Conservation (phyloP, 2,329 filamentous ascomycete species). For the Berkeleyomyces rouxiae region DNA sequence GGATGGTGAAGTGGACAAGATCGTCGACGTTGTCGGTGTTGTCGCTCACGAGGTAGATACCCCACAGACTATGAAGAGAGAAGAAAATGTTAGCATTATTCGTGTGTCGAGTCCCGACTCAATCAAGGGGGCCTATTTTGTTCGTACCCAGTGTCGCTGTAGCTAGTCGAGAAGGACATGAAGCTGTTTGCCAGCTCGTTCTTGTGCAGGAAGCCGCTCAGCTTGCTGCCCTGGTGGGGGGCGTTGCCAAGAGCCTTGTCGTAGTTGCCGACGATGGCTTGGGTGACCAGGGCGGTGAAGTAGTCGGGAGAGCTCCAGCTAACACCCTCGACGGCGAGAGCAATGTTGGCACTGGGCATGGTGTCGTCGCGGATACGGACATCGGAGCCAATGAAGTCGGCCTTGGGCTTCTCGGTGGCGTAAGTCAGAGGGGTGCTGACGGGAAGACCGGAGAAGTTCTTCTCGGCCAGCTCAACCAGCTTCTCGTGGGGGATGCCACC, state of each 20-base stretch:
- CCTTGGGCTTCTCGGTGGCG: conserved; percentile 66
- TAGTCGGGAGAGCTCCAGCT: conserved; percentile 99
- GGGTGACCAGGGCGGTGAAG: conserved; percentile 92
- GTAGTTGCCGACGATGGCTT: conserved; percentile 99
- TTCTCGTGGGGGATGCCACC: conserved; percentile 87
- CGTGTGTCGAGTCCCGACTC: not conserved
- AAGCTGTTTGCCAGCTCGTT: conserved; percentile 97
- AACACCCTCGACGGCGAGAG: conserved; percentile 96
- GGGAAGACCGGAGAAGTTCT: conserved; percentile 76
- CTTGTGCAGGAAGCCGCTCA: conserved; percentile 86
- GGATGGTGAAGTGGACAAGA: conserved; percentile 93
- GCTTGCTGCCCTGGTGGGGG: conserved; percentile 93
- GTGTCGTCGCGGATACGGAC: conserved; percentile 91
- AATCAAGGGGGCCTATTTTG: not conserved
- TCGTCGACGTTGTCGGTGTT: conserved; percentile 78
- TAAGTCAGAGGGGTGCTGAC: conserved; percentile 59
- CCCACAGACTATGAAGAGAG: conserved; percentile 61
- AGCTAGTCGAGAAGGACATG: conserved; percentile 99
- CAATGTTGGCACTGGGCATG: conserved; percentile 90
- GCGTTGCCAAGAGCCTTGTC: conserved; percentile 98
- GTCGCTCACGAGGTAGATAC: conserved; percentile 95
- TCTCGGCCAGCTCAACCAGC: conserved; percentile 89
- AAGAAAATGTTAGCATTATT: not conserved
- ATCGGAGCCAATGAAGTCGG: conserved; percentile 93
- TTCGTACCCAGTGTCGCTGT: conserved; percentile 92